Base-by-base conservation (phyloP, 768 basidiomycete genomes). In the Leucocoprinus leucothites region DNA sequence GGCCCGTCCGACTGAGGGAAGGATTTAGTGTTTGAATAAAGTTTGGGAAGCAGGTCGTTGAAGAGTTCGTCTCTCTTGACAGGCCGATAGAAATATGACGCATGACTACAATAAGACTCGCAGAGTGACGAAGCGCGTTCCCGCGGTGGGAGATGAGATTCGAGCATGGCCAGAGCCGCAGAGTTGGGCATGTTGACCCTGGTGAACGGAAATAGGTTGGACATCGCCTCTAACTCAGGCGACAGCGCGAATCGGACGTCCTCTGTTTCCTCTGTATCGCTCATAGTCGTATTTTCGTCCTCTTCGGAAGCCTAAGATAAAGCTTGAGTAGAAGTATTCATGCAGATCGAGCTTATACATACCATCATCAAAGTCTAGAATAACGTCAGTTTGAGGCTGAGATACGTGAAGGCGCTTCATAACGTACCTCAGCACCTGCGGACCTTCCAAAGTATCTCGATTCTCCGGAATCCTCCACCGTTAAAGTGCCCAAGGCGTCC, bases 381-480 rank as follows among this genome's bases (percentile, higher is more conserved):
- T 6, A 46, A 6, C 3, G 25, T 9, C 31, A 9, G 38, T n/a
- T 57, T 21, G 9, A 14, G 24, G 36, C 25, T 35, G 9, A 49
- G 9, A 26, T 22, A 19, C 13, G n/a, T 16, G 8, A 35, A 9
- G 26, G 21, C 7, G 16, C 8, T 16, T 6, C 19, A 53, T 38
- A 3, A 25, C 52, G n/a, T 16, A 80, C 77, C 72, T 86, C 84
- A n/a, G 82, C 79, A 2, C 84, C 84, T 35, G 82, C 85, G 8
- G 82, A 82, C 24, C 81, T 71, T 16, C 86, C 86, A 60, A 85
- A 84, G 62, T 85, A 87, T 60, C 81, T 82, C 54, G 81, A 74
- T 54, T 81, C 74, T 16, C 85, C 86, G 13, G 80, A 75, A 49
- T 81, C 82, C 25, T 78, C 80, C 9, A 87, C 66, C 2, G 84